Evolutionary conservation across 805 yeast genomes (phyloP).

Genomic region (Ogataea allantospora): DNA sequence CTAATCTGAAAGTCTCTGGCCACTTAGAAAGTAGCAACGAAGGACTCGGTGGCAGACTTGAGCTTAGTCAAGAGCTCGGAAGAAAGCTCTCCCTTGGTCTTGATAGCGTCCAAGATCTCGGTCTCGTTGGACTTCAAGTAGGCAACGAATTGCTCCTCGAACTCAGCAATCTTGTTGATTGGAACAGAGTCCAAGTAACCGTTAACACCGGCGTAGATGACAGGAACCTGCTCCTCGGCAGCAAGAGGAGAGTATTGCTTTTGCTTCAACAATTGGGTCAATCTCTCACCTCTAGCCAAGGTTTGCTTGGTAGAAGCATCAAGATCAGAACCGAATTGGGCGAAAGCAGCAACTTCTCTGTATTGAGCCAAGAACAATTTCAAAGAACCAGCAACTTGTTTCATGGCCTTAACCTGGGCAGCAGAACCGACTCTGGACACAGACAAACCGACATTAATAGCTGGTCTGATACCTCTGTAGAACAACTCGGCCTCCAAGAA

Average conservation of each 20-base stretch:
- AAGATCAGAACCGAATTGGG: constrained; percentile 99
- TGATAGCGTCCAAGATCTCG: constrained; percentile 79
- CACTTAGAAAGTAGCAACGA: constrained; percentile 80
- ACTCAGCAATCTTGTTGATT: constrained; percentile 81
- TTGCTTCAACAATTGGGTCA: constrained; percentile 97
- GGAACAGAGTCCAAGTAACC: constrained; percentile 93
- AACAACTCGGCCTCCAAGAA: constrained; percentile 99
- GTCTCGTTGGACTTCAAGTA: constrained; percentile 89
- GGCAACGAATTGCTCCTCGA: constrained; percentile 89
- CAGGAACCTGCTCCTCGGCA: constrained; percentile 99
- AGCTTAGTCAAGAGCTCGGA: constrained; percentile 83
- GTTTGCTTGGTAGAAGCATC: constrained; percentile 99
- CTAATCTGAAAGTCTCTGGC: constrained; percentile 14
- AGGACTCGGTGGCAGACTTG: constrained; percentile 89
- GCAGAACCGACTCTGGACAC: constrained; percentile 99
- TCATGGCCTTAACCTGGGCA: constrained; percentile 99
- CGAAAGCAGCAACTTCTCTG: constrained; percentile 99
- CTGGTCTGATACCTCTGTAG: constrained; percentile 99
- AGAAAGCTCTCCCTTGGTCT: constrained; percentile 85
- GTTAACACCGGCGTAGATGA: constrained; percentile 99
- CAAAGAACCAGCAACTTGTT: constrained; percentile 99
- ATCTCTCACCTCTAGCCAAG: constrained; percentile 99
- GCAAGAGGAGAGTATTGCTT: constrained; percentile 95
- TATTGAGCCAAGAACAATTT: constrained; percentile 99
- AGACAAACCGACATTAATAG: constrained; percentile 99